Percentiles rank a stretch among this genome's conserved stretches.
phyloP scores from a whole-genome alignment of 352 stramenopile genomes.

The Globisporangium recalcitrans region DNA sequence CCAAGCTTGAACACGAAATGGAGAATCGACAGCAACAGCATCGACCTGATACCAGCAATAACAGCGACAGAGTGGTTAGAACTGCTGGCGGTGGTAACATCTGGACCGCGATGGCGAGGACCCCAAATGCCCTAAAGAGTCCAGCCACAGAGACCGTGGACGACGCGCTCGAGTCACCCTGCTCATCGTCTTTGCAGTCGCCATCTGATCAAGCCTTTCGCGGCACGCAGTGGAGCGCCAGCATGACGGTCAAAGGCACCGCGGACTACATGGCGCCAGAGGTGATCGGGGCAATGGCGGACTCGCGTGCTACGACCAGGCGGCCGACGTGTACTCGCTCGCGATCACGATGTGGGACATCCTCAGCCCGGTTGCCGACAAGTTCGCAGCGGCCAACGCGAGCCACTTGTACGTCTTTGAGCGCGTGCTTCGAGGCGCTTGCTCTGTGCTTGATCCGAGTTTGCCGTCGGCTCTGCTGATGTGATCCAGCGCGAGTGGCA shows the following conservation, averaged over 20 bases:
- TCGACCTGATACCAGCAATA: neutral
- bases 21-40: neutral
- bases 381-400: neutral
- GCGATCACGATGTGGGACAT: neutral
- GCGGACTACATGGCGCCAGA: slow-evolving; percentile 61
- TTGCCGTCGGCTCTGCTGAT: neutral
- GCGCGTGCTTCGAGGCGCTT: neutral
- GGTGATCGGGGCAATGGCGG: slow-evolving; percentile 31
- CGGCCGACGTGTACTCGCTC: slow-evolving; percentile 52
- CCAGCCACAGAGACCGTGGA: neutral
- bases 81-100: neutral
- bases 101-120: neutral
- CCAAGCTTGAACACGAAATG: neutral
- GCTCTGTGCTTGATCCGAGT: neutral
- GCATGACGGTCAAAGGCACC: neutral
- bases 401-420: neutral
- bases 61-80: neutral
- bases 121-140: neutral
- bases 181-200: slow-evolving; percentile 9
- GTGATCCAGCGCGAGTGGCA: neutral
- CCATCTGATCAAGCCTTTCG: neutral
- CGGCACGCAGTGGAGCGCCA: neutral
- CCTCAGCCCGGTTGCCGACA: neutral
- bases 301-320: slow-evolving; percentile 30
- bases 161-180: neutral